Conservation (phyloP, 2,329 filamentous ascomycete genomes). For the Aspergillus novofumigatus region DNA sequence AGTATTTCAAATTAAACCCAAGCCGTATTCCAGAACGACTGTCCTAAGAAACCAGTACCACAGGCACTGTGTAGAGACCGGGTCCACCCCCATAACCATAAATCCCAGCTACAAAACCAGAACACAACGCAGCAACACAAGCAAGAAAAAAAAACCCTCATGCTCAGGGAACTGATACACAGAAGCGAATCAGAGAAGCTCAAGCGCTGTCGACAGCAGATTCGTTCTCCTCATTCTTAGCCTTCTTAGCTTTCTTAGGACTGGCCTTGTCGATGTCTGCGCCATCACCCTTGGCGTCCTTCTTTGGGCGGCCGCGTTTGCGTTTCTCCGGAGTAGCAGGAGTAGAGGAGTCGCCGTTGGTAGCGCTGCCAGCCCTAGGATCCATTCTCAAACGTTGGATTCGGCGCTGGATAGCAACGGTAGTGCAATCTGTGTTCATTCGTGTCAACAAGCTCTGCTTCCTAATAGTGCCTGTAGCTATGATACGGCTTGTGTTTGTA, state of each 20-base stretch:
- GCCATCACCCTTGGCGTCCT: neutral
- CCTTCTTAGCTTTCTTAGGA: neutral
- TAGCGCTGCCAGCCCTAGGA: neutral
- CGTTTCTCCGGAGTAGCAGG: neutral
- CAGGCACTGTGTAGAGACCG: neutral
- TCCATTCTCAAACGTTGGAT: conserved; percentile 18
- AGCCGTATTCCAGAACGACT: neutral
- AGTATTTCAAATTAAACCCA: neutral
- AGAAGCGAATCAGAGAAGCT: neutral
- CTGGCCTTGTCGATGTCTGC: neutral
- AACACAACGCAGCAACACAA: neutral
- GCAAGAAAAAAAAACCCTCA: neutral
- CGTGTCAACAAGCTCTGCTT: neutral
- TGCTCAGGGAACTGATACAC: neutral
- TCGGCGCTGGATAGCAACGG: conserved; percentile 19
- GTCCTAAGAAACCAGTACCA: neutral
- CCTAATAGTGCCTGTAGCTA: neutral
- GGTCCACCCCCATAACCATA: neutral
- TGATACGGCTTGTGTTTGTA: neutral
- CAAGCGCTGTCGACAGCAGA: neutral
- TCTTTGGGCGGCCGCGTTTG: conserved; percentile 4
- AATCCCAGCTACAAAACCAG: neutral
- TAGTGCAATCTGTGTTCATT: conserved; percentile 17
- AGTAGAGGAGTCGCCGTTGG: neutral
- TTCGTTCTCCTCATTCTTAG: neutral